Evolutionary conservation across 306 rosid genomes (phyloP), one percentile per base, ranked within the genome.

Genomic region (Spatholobus suberectus): DNA sequence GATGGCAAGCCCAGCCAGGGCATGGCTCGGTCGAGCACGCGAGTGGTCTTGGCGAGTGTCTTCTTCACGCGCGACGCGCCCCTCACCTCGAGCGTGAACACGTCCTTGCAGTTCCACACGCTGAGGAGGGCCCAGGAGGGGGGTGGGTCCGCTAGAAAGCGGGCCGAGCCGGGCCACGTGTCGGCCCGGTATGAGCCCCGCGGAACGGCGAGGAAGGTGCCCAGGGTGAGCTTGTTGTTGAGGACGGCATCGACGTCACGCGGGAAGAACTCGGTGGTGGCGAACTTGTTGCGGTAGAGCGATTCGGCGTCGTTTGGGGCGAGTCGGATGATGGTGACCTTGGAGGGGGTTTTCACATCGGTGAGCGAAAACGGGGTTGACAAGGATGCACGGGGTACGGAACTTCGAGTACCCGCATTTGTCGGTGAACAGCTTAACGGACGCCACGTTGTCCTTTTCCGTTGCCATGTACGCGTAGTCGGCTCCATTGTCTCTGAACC

Each of bases 401-500:
- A 96, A 96, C 88, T 88, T 92, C 0, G 90, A 54, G 88, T 96
- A 96, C 1, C 96, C 98, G 74, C 98, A 96, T 96, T 96, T 96
- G 73, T 89, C 89, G 86, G 89, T 91, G 89, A 96, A 96, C 34
- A 96, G 92, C 18, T 83, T 88, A 4, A 92, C 78, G n/a, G 96
- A 96, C 8, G 98, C 93, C 8, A 88, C 81, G 87, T 96, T 96
- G 82, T 96, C 98, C 41, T 89, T 92, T 44, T 93, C 99, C 0
- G 99, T 96, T 1, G 99, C 99, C 69, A 96, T 90, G 89, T 96
- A 96, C 0, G 99, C 89, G 80, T 96, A 96, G 44, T 94, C 99
- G 0, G 98, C 93, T 11, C 97, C 99, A 37, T 91, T 89, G 0
- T 87, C 86, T 26, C 90, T 75, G 83, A 96, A 94, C 99, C 99